Conservation (phyloP, 2,329 filamentous ascomycete genomes). For the Fusarium sp. region DNA sequence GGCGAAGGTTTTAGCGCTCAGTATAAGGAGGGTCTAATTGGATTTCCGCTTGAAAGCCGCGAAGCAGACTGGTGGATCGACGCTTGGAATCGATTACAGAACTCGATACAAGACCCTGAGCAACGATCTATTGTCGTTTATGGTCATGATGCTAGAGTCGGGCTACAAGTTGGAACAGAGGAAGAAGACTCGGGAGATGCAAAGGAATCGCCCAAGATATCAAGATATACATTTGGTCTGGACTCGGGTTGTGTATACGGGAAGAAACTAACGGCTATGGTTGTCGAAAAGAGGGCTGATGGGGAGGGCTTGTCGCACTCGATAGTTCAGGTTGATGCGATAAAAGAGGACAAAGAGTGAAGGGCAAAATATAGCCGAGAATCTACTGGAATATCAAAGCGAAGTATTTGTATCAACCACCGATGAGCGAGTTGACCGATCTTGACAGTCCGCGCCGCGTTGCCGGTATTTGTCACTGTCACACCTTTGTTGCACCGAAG, state of each 20-base stretch:
- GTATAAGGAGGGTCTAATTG: neutral
- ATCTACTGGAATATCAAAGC: no score
- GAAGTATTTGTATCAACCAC: no score
- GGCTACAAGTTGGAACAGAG: constrained; percentile 63
- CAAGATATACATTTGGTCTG: constrained; percentile 81
- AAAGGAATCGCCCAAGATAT: neutral
- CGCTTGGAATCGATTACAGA: constrained; percentile 42
- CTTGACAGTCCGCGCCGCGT: no score
- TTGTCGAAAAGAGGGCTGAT: neutral
- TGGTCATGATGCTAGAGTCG: constrained; percentile 83
- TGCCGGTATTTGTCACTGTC: no score
- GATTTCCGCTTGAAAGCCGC: constrained; percentile 32
- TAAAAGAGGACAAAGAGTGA: neutral
- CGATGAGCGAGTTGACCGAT: no score
- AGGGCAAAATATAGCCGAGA: neutral
- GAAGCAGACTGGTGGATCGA: constrained; percentile 36
- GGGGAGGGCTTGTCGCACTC: constrained; percentile 21
- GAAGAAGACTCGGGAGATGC: constrained; percentile 3
- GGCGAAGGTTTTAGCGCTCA: constrained; percentile 3
- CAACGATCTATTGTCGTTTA: constrained; percentile 78
- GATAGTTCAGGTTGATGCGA: constrained; percentile 24
- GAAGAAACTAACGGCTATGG: constrained; percentile 34
- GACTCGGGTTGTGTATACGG: constrained; percentile 86
- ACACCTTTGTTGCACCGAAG: no score
- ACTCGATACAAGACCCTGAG: constrained; percentile 19